Base-by-base conservation (phyloP, 2,329 filamentous ascomycete genomes). In the Alternaria conjuncta region DNA sequence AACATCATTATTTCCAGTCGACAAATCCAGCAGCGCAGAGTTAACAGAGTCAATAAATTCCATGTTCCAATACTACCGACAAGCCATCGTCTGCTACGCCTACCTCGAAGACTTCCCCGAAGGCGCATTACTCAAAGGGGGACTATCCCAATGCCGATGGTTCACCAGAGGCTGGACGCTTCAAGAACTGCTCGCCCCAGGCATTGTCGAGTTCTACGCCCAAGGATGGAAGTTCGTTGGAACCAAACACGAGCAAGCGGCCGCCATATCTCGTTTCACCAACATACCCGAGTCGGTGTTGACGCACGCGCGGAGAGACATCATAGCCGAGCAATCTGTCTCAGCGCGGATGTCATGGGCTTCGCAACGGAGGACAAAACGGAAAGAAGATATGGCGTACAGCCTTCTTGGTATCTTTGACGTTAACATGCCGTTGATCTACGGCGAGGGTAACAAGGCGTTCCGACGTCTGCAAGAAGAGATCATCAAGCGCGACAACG, bases 351-450 rank as follows among this genome's bases (percentile, higher is more conserved):
- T 75, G 36, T 60, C 61, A 2, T 75, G 73, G 74, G 69, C 69
- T 10, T 44, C 47, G 1, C 36, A 28, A 5, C 66, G 76, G 10
- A 6, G 63, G 12, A 75, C 75, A 0, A 75, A 58, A 13, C 53
- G 58, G 1, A 47, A 60, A 53, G 72, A 74, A 46, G 68, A 72
- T 15, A 20, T 30, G 3, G 60, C 63, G 11, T 72, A 72, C 18
- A 56, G 55, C n/a, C 56, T 72, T 1, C 58, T 72, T 4, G 70
- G 68, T 2, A 58, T 71, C 0, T 72, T 72, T 9, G 65, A 61
- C 15, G 55, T 74, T 5, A 63, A 69, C 41, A 75, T 78, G 63
- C 65, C 73, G 2, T 54, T 74, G 23, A 55, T 75, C 3, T 78
- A 78, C 56, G 75, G 75, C 3, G 76, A 75, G 60, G 72, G 74